phyloP scores from a whole-genome alignment of 2,329 filamentous ascomycete species.

The Monilinia vaccinii-corymbosi region DNA sequence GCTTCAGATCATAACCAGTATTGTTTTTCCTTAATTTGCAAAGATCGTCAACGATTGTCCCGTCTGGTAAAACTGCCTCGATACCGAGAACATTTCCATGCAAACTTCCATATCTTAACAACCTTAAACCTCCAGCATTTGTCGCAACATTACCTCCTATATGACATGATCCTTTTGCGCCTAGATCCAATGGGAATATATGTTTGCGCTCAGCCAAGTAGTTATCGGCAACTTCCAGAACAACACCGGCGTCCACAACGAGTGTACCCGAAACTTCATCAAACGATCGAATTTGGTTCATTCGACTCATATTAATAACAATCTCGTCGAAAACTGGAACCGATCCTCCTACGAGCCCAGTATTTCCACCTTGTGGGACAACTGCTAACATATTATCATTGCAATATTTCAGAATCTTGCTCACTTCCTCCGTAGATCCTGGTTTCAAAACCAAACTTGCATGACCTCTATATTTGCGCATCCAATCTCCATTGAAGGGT shows the following conservation, averaged over 20 bases:
- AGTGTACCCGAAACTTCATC: constrained; percentile 88
- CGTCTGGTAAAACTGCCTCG: constrained; percentile 88
- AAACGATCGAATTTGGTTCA: constrained; percentile 87
- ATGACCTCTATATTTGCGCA: constrained; percentile 95
- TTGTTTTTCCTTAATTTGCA: constrained; percentile 93
- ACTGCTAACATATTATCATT: constrained; percentile 88
- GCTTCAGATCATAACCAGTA: constrained; percentile 95
- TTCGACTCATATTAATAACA: constrained; percentile 78
- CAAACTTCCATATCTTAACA: constrained; percentile 87
- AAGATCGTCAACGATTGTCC: constrained; percentile 84
- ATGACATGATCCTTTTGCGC: constrained; percentile 93
- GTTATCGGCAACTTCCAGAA: constrained; percentile 81
- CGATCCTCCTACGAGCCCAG: constrained; percentile 87
- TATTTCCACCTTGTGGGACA: constrained; percentile 95
- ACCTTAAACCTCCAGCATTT: constrained; percentile 83
- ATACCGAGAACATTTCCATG: constrained; percentile 89
- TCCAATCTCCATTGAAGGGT: constrained; percentile 95
- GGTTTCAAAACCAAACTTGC: constrained; percentile 82
- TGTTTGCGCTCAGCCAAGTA: constrained; percentile 75
- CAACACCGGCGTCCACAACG: constrained; percentile 82
- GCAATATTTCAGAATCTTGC: constrained; percentile 86
- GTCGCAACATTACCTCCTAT: constrained; percentile 94
- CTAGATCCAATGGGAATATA: constrained; percentile 94
- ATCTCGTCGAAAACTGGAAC: constrained; percentile 98
- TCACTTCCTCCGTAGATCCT: constrained; percentile 75